phyloP scores from a whole-genome alignment of 1,139 yeast species.

The Pichia sp. region DNA sequence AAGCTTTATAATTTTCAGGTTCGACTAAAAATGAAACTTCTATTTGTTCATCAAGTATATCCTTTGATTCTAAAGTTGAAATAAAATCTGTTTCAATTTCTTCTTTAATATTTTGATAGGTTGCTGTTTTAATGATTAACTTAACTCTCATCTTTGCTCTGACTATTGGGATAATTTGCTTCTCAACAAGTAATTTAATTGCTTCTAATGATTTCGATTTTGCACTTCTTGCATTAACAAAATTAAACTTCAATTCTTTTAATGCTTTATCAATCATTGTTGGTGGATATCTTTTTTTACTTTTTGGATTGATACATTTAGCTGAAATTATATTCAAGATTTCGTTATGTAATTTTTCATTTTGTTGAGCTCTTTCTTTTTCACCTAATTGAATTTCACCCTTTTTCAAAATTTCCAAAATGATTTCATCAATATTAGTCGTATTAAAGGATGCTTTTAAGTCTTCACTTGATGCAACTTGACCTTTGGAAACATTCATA shows the following conservation, averaged over 20 bases:
- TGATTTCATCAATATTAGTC: slow-evolving; percentile 65
- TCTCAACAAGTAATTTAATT: slow-evolving; percentile 65
- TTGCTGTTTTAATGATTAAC: slow-evolving; percentile 42
- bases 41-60: slow-evolving; percentile 43
- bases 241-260: slow-evolving; percentile 71
- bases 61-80: slow-evolving; percentile 24
- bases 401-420: slow-evolving; percentile 71
- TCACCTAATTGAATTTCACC: slow-evolving; percentile 95
- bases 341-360: slow-evolving; percentile 48
- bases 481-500: slow-evolving; percentile 88
- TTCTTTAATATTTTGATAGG: slow-evolving; percentile 22
- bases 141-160: slow-evolving; percentile 90
- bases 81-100: slow-evolving; percentile 17
- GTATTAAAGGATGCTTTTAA: slow-evolving; percentile 67
- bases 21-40: slow-evolving; percentile 66
- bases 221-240: slow-evolving; percentile 57
- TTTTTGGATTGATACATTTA: slow-evolving; percentile 84
- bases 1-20: slow-evolving; percentile 74
- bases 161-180: slow-evolving; percentile 85
- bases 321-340: slow-evolving; percentile 78
- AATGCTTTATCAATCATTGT: slow-evolving; percentile 88
- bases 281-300: slow-evolving; percentile 89
- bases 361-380: slow-evolving; percentile 82
- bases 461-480: slow-evolving; percentile 86
- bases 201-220: slow-evolving; percentile 91